Evolutionary conservation across 129 eudicot genomes (phyloP).

Genomic region (Escallonia rubra): DNA sequence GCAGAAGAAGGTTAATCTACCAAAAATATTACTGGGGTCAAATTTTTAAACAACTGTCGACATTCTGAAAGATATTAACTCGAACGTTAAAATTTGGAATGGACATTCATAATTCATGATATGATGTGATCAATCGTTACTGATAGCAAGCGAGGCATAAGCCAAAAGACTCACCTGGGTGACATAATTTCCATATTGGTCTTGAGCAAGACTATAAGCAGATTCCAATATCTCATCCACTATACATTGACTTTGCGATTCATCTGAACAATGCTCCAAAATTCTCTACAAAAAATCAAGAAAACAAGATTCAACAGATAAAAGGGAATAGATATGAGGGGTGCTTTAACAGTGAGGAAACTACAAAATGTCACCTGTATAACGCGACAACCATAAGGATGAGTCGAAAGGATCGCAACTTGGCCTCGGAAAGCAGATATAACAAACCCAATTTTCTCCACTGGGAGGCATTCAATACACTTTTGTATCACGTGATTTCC

Average conservation of each 20-base stretch:
- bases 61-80: too few species aligned
- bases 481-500: slow-evolving; percentile 68
- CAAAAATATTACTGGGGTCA: too few species aligned
- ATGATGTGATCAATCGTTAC: not conserved
- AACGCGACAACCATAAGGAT: slow-evolving; percentile 67
- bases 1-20: too few species aligned
- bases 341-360: not conserved
- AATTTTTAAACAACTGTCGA: too few species aligned
- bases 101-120: not conserved
- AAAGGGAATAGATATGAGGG: not conserved
- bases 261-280: slow-evolving; percentile 45
- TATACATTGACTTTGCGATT: slow-evolving; percentile 9
- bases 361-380: slow-evolving; percentile 36
- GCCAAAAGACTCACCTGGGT: slow-evolving; percentile 29
- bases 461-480: slow-evolving; percentile 47
- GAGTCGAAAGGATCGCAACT: slow-evolving; percentile 39
- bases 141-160: not conserved
- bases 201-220: slow-evolving; percentile 37
- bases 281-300: slow-evolving; percentile 30
- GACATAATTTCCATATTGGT: slow-evolving; percentile 62
- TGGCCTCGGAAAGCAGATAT: slow-evolving; percentile 35
- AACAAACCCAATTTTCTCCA: slow-evolving; percentile 33
- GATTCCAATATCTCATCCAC: slow-evolving; percentile 52
- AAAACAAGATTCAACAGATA: not conserved
- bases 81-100: not conserved